Base-by-base conservation (phyloP, 495 filamentous ascomycete genomes). In the Pyrenopolyporus hunteri region DNA sequence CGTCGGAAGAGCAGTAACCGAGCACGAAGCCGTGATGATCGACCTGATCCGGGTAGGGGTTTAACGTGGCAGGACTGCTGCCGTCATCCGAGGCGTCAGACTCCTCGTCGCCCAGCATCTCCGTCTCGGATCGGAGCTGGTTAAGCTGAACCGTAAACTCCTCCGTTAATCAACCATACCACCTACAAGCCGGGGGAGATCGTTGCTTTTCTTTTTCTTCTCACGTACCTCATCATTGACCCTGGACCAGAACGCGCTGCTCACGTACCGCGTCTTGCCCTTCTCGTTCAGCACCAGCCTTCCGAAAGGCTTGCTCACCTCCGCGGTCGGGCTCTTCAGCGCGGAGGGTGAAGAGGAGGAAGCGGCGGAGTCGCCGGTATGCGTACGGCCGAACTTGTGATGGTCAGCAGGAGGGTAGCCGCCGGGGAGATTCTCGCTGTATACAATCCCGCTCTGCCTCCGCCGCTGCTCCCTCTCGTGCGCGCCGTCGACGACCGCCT, bases 211-310 rank as follows among this genome's bases (percentile, higher is more conserved):
- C n/a, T n/a, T n/a, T n/a, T n/a, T n/a, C n/a, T n/a, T n/a, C n/a
- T n/a, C n/a, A 66, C 70, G 45, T 70, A 91, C 91, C 83, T 97
- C 91, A 56, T 93, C 90, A 44, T 86, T 90, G 37, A 97, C 78
- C 59, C 84, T 90, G n/a, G 88, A 86, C 93, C 92, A 97, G 46
- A 96, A 90, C 11, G 85, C 87, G 73, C 88, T 93, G 70, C 89
- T 93, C 56, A 97, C 87, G 74, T 97, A 97, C 68, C 90, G 81
- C 63, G 86, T 90, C 62, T 84, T 85, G 2, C 88, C 87, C 43
- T 84, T 82, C 64, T 95, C 89, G 57, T 90, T 91, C 40, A 97
- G 82, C 1, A 96, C 89, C 64, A 98, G 70, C 45, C 92, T 80
- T 28, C 93, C 93, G 65, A 95, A 87, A 57, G 90, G 84, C 61